phyloP scores from a whole-genome alignment of 257 asterid species.

The Nicotiana sylvestris region DNA sequence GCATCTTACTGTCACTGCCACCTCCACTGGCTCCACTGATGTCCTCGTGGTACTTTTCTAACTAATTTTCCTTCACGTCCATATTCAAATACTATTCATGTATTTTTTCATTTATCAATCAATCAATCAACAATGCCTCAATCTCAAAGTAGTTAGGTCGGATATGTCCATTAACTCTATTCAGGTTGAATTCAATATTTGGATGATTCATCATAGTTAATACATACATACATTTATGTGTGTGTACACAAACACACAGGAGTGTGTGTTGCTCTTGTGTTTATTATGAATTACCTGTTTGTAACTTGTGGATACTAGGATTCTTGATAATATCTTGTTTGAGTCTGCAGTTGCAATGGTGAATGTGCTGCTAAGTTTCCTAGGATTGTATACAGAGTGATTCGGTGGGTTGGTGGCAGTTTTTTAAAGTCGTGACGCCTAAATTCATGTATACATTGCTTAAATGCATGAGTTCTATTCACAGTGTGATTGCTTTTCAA shows the following conservation, averaged over 20 bases:
- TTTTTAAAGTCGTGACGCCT: neutral
- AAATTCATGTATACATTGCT: slow-evolving; percentile 1
- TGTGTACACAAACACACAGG: neutral
- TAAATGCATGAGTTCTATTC: neutral
- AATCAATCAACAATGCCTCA: neutral
- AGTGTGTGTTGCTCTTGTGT: neutral
- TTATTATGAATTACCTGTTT: neutral
- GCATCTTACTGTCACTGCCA: slow-evolving; percentile 48
- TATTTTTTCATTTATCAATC: too few relatives aligned
- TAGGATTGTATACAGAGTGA: neutral
- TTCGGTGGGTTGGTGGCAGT: neutral
- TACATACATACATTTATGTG: too few relatives aligned
- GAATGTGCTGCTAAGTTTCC: neutral
- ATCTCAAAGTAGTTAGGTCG: neutral
- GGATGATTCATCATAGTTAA: neutral
- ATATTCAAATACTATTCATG: neutral
- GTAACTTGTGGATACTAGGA: neutral
- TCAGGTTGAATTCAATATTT: neutral
- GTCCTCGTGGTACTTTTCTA: slow-evolving; percentile 50
- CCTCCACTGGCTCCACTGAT: slow-evolving; percentile 49
- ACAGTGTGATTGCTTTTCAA: neutral
- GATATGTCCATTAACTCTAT: neutral
- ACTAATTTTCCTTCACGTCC: neutral
- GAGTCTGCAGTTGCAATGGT: neutral
- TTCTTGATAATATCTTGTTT: neutral